Base-by-base conservation (phyloP, 1,284 basidiomycete genomes). In the Heterobasidion annosum region DNA sequence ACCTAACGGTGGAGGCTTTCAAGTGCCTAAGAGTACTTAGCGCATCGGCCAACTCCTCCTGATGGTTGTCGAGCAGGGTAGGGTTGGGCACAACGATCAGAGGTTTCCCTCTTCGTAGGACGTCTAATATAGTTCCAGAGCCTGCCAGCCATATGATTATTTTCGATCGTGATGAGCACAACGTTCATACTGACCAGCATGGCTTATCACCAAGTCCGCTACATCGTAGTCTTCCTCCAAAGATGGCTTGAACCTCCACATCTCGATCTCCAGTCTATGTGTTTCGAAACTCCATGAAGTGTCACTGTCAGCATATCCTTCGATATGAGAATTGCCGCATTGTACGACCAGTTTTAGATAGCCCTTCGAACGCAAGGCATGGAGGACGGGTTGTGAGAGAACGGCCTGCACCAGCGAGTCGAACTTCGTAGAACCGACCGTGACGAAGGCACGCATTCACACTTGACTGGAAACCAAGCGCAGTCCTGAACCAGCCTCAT, bases 51-150 rank as follows among this genome's bases (percentile, higher is more conserved):
- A 99, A 75, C 65, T 99, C 93, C 47, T 83, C 76, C 73, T 99
- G 96, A 64, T 99, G 96, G 68, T 98, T 91, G 69, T 98, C 89
- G 70, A 96, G 82, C 48, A 99, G 73, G 1, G 88, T 85, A 34
- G 85, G 75, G 66, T 99, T 99, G 10, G 94, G 93, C 1, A 98
- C 85, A 12, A 92, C 89, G 58, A 99, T 84, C 59, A 98, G 73
- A 7, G 82, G 79, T 62, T 88, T 91, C 34, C 75, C 71, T 51
- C 81, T 74, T 32, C 94, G 78, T 46, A 98, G 73, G 10, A 88
- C 91, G 50, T 95, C 91, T 42, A 98, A 76, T 62, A 98, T 95
- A 1, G 95, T 97, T 8, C 95, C 96, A 10, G 96, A 91, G 51
- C 95, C 95, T 97, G 65, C 15, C n/a, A 54, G 50, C 19, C 40